These are phyloP conservation scores for Eucalyptus erythrocorys DNA, from an alignment of 345 rosid genomes.

Conservation along the genomic window DNA sequence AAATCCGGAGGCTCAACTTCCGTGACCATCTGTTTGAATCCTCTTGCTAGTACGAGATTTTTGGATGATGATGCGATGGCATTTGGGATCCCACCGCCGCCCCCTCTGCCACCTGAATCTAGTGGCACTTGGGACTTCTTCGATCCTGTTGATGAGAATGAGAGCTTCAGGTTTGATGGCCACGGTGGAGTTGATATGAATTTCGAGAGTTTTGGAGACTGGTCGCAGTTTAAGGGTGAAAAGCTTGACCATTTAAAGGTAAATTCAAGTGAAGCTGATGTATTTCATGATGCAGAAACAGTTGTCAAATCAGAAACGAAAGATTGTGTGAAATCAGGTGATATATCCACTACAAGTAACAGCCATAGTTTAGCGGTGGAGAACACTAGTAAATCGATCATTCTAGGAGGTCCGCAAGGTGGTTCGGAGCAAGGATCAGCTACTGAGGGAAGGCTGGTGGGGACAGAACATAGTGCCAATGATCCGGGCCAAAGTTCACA, in stretches of 20 bases:
- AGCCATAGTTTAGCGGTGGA: background rate
- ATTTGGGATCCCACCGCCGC: slow-evolving; percentile 37
- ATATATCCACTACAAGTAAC: background rate
- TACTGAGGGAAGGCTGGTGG: background rate
- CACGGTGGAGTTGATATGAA: slow-evolving; percentile 22
- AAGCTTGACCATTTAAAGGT: background rate
- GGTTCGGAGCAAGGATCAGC: background rate
- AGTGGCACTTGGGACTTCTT: slow-evolving; percentile 78
- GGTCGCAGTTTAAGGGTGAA: slow-evolving; percentile 19
- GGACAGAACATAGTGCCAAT: background rate
- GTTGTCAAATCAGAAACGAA: background rate
- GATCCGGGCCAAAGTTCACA: background rate
- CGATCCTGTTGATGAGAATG: slow-evolving; percentile 47
- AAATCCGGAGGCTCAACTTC: slow-evolving; percentile 24
- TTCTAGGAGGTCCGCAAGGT: background rate
- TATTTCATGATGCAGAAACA: slow-evolving; percentile 1
- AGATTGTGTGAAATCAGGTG: background rate
- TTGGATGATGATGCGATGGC: slow-evolving; percentile 22
- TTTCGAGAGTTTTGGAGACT: slow-evolving; percentile 23
- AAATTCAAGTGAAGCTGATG: slow-evolving; percentile 3
- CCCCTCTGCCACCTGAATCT: slow-evolving; percentile 44
- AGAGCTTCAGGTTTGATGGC: slow-evolving; percentile 50
- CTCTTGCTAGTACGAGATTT: slow-evolving; percentile 10
- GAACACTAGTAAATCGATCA: slow-evolving; percentile 7
- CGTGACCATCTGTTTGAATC: slow-evolving; percentile 44